These are phyloP conservation scores for Chionographis japonica DNA, from an alignment of 106 monocot species.

Conservation along the genomic window DNA sequence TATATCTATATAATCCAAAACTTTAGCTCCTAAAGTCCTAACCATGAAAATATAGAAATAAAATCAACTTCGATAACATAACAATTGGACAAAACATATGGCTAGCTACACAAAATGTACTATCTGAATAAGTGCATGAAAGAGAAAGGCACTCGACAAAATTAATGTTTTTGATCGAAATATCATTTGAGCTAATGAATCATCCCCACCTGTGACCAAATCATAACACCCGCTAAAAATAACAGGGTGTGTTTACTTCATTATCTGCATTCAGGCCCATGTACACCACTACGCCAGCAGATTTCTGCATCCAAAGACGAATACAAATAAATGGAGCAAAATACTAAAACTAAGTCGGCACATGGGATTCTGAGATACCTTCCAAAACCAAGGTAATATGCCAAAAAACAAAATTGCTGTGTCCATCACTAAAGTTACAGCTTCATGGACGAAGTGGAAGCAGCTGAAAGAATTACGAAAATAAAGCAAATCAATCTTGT, in stretches of 20 bases:
- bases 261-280: constrained; percentile 72
- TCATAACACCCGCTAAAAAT: constrained; percentile 73
- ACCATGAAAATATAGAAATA: too few relatives aligned
- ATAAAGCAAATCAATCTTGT: constrained; percentile 8
- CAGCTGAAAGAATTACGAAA: constrained; percentile 24
- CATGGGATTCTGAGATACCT: constrained; percentile 35
- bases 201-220: constrained; percentile 90
- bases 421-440: constrained; percentile 73
- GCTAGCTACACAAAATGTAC: too few relatives aligned
- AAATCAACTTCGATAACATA: too few relatives aligned
- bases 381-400: constrained; percentile 89
- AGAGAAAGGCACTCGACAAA: too few relatives aligned
- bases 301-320: constrained; percentile 40
- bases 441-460: constrained; percentile 86
- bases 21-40: too few relatives aligned
- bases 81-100: too few relatives aligned
- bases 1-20: too few relatives aligned
- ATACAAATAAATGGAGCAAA: not conserved
- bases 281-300: constrained; percentile 34
- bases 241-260: constrained; percentile 85
- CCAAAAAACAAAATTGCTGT: constrained; percentile 72
- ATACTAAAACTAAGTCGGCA: not conserved
- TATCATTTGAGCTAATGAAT: too few relatives aligned
- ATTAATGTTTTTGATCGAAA: too few relatives aligned
- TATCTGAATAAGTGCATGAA: too few relatives aligned